phyloP scores from a whole-genome alignment of 2,329 filamentous ascomycete species.

The Cladosporium halotolerans region DNA sequence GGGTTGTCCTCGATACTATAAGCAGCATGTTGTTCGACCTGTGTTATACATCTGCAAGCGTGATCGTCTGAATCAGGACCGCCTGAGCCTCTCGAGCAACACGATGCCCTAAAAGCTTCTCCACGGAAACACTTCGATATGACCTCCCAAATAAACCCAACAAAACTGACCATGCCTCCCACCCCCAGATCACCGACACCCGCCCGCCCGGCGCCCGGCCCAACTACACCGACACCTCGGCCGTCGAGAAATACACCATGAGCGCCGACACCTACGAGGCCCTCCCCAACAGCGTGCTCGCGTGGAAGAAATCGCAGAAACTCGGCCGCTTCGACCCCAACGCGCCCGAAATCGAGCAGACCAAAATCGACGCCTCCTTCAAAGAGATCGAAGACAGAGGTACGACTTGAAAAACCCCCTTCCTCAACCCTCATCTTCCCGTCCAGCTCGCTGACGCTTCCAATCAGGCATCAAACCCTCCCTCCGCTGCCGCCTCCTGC shows the following conservation, averaged over 20 bases:
- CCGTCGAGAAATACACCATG: constrained; percentile 85
- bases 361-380: constrained; percentile 62
- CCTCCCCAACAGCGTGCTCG: constrained; percentile 79
- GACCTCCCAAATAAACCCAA: background rate
- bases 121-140: too few species aligned
- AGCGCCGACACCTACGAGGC: constrained; percentile 79
- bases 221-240: constrained; percentile 74
- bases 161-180: background rate
- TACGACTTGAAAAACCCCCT: constrained; percentile 28
- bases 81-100: too few species aligned
- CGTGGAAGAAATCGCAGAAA: constrained; percentile 93
- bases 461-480: constrained; percentile 39
- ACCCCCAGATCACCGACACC: constrained; percentile 65
- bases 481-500: constrained; percentile 41
- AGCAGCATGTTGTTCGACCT: too few species aligned
- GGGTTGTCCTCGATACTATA: too few species aligned
- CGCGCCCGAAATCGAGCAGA: constrained; percentile 65
- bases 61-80: too few species aligned
- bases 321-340: constrained; percentile 92
- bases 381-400: constrained; percentile 65
- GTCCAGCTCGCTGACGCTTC: background rate
- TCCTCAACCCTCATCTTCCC: too few species aligned
- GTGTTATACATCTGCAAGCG: too few species aligned
- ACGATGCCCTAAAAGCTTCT: too few species aligned
- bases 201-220: constrained; percentile 68